These are phyloP conservation scores for Dendrostoma leiphaemia DNA, from an alignment of 2,329 filamentous ascomycete species.

Conservation along the genomic window DNA sequence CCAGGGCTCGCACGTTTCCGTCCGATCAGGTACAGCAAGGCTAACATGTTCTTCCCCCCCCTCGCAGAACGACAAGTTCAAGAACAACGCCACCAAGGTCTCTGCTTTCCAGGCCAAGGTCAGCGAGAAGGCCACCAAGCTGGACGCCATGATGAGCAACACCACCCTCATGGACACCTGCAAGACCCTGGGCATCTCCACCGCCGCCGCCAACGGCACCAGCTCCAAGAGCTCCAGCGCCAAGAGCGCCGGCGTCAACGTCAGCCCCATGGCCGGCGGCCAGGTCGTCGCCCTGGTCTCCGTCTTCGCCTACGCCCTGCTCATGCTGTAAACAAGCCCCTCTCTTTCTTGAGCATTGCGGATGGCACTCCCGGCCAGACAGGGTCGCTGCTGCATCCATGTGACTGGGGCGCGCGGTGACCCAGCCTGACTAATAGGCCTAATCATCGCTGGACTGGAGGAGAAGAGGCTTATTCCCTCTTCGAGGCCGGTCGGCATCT, in stretches of 20 bases:
- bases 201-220: neutral
- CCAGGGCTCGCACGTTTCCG: too few species aligned
- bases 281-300: slow-evolving; percentile 9
- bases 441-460: neutral
- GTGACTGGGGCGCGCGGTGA: neutral
- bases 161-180: slow-evolving; percentile 29
- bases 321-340: slow-evolving; percentile 12
- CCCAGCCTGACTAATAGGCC: neutral
- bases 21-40: too few species aligned
- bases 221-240: neutral
- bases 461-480: neutral
- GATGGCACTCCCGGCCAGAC: too few species aligned
- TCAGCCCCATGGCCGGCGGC: slow-evolving; percentile 7
- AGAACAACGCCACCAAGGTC: slow-evolving; percentile 34
- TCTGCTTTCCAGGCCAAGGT: slow-evolving; percentile 32
- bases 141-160: slow-evolving; percentile 31
- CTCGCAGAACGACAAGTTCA: slow-evolving; percentile 28
- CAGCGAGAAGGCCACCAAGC: slow-evolving; percentile 25
- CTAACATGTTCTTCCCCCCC: neutral
- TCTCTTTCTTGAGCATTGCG: too few species aligned
- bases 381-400: neutral
- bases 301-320: slow-evolving; percentile 4
- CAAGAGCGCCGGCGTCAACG: slow-evolving; percentile 6
- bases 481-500: neutral
- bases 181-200: slow-evolving; percentile 12